Conservation (phyloP, 495 filamentous ascomycete species). For the Neurospora sp. region DNA sequence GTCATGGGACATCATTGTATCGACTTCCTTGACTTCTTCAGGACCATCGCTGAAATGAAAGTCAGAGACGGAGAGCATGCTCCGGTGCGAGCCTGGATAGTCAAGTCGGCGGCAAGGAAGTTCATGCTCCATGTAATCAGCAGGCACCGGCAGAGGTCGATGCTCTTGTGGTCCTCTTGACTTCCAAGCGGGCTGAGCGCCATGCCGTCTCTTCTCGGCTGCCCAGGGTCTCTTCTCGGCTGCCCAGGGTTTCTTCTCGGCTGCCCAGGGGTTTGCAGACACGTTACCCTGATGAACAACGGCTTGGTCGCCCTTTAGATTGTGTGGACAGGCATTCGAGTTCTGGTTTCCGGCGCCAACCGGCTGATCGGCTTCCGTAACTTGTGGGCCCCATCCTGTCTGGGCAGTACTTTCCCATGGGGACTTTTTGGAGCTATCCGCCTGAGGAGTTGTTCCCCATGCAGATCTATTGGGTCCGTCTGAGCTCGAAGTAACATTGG, state of each 20-base stretch:
- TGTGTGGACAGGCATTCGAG: neutral
- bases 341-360: neutral
- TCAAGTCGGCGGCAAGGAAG: conserved; percentile 8
- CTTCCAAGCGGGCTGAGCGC: neutral
- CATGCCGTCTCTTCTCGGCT: neutral
- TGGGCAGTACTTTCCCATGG: neutral
- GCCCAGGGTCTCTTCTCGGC: neutral
- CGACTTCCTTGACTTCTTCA: neutral
- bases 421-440: neutral
- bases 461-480: neutral
- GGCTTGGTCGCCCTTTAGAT: neutral
- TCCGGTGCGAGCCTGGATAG: conserved; percentile 4
- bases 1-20: neutral
- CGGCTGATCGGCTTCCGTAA: neutral
- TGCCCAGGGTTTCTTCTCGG: neutral
- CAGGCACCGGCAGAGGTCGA: neutral
- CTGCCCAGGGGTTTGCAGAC: neutral
- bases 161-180: neutral
- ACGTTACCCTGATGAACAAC: neutral
- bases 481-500: neutral
- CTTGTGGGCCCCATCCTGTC: neutral
- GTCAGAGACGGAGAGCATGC: conserved; percentile 1
- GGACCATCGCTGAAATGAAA: conserved; percentile 5
- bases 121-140: neutral
- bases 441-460: neutral